Conservation (phyloP, 192 early-diverging fungal species). For the Coemansia sp. region DNA sequence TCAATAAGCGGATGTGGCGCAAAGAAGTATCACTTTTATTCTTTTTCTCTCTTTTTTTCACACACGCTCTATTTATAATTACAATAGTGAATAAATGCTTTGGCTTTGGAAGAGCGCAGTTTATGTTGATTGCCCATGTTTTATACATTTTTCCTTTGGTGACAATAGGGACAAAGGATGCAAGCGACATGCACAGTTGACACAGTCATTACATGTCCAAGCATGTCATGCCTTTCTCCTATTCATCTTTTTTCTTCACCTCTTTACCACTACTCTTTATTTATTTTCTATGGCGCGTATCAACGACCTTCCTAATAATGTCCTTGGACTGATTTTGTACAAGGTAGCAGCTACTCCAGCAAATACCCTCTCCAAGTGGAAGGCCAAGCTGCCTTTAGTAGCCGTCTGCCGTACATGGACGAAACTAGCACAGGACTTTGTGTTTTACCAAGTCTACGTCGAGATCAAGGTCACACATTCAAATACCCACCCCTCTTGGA, state of each 20-base stretch:
- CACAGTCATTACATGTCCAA: background rate
- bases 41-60: too few species aligned
- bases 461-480: background rate
- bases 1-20: too few species aligned
- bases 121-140: too few species aligned
- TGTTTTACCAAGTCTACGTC: background rate
- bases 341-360: background rate
- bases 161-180: conserved; percentile 11
- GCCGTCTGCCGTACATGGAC: conserved; percentile 1
- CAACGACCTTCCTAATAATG: background rate
- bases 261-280: background rate
- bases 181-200: conserved; percentile 24
- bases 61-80: too few species aligned
- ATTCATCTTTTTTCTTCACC: background rate
- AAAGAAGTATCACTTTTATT: too few species aligned
- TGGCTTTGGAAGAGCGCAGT: too few species aligned
- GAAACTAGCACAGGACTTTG: background rate
- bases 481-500: background rate
- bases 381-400: background rate
- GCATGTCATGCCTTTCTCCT: background rate
- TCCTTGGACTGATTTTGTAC: background rate
- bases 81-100: too few species aligned
- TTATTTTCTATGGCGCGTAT: background rate
- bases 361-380: background rate
- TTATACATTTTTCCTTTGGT: too few species aligned